A percentile compares a stretch with the other conserved stretches of the same genome.
Conservation (phyloP, 2,329 filamentous ascomycete species). For the Arthrobotrys conoides region DNA sequence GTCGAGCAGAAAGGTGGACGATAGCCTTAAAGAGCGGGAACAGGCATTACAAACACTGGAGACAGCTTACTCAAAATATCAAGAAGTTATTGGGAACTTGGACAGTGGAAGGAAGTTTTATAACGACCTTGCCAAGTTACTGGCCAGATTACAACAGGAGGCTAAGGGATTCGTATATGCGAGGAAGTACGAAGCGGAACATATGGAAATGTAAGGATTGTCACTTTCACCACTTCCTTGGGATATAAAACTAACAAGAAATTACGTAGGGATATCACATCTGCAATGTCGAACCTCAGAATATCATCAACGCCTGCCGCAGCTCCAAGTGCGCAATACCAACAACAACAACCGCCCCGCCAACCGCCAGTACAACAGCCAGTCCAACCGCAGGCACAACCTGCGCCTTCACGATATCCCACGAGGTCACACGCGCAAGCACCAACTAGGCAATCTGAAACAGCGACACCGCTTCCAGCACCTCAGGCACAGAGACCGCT, state of each 20-base stretch:
- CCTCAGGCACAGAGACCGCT: slow-evolving; percentile 68
- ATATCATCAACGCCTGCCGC: slow-evolving; percentile 43
- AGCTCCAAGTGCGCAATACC: slow-evolving; percentile 54
- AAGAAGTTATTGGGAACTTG: slow-evolving; percentile 91
- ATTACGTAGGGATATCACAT: slow-evolving; percentile 11
- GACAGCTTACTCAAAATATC: slow-evolving; percentile 94
- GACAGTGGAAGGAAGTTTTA: slow-evolving; percentile 96
- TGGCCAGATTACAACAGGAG: slow-evolving; percentile 86
- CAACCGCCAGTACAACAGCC: slow-evolving; percentile 65
- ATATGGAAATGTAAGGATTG: slow-evolving; percentile 78
- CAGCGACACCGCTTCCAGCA: slow-evolving; percentile 73
- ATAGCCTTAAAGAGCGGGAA: slow-evolving; percentile 81
- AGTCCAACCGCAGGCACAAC: slow-evolving; percentile 62
- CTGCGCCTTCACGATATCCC: slow-evolving; percentile 68
- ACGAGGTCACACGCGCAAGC: slow-evolving; percentile 76
- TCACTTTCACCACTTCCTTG: slow-evolving; percentile 31
- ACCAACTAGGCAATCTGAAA: slow-evolving; percentile 66
- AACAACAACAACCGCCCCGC: slow-evolving; percentile 65
- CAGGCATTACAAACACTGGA: slow-evolving; percentile 88
- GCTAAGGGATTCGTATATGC: slow-evolving; percentile 83
- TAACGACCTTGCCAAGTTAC: slow-evolving; percentile 91
- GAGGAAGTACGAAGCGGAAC: slow-evolving; percentile 83
- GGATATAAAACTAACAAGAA: not conserved
- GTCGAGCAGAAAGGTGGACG: slow-evolving; percentile 77
- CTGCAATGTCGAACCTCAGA: slow-evolving; percentile 39